phyloP scores from a whole-genome alignment of 2,329 filamentous ascomycete species.

The Cryphonectria nitschkei region DNA sequence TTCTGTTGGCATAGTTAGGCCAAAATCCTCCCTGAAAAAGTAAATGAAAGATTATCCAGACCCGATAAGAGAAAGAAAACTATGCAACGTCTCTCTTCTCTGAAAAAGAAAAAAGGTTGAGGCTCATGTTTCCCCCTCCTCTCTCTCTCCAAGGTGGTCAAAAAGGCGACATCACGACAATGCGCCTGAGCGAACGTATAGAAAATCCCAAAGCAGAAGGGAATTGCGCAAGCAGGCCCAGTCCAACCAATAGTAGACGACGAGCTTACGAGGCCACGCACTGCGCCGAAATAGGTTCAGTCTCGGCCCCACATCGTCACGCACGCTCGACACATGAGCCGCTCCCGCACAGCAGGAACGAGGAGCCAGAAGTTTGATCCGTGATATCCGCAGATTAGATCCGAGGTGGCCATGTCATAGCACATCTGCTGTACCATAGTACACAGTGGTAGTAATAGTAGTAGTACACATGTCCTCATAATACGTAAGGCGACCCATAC shows the following conservation, averaged over 20 bases:
- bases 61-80: too few relatives aligned
- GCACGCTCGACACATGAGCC: not conserved
- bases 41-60: too few relatives aligned
- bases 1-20: not conserved
- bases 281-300: constrained; percentile 27
- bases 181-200: not conserved
- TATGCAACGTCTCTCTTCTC: too few relatives aligned
- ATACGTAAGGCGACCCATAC: not conserved
- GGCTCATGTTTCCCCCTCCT: not conserved
- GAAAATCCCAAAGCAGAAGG: not conserved
- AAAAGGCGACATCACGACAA: not conserved
- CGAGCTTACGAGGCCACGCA: constrained; percentile 38
- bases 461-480: not conserved
- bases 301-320: constrained; percentile 18
- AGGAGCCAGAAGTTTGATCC: not conserved
- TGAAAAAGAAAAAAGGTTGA: not conserved
- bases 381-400: constrained; percentile 14
- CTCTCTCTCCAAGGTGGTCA: not conserved
- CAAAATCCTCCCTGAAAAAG: too few relatives aligned
- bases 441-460: too few relatives aligned
- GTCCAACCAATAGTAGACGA: constrained; percentile 33
- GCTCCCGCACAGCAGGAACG: not conserved
- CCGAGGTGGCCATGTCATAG: not conserved
- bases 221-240: constrained; percentile 29
- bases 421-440: too few relatives aligned